Evolutionary conservation across 495 filamentous ascomycete genomes (phyloP), one percentile per base, ranked within the genome.

Genomic region (Penicillium crystallinum): DNA sequence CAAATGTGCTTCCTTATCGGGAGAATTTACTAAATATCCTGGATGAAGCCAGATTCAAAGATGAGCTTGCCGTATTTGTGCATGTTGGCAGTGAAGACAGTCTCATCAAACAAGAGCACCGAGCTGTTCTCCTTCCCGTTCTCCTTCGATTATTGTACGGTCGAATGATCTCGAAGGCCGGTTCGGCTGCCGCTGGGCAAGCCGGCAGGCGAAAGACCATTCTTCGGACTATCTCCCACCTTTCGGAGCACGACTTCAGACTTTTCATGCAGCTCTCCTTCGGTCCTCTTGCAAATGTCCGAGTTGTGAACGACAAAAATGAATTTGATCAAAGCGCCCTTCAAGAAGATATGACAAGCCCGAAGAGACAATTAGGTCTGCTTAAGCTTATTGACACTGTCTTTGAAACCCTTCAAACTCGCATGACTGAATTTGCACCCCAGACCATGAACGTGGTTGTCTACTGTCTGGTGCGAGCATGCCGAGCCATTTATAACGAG

Each of bases 371-470:
- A 61, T 73, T 90, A 46, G 93, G 93, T 66, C 74, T 96, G 55
- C 65, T 96, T 36, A 91, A 91, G 62, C 92, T 97, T 89, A 75
- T 93, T 37, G 85, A 91, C 46, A 84, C 90, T n/a, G 80, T 97
- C 62, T 82, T 96, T 54, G 84, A 85, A 21, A 88, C 90, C 27
- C 77, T 97, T 21, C 88, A 90, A 37, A 81, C 74, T 14, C 82
- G 80, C 18, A 78, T 95, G 49, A 51, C 67, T 5, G 74, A 81
- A 1, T 89, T 84, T 53, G 74, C 84, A 23, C 66, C 76, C 31
- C 72, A 76, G 10, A 67, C 97, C 6, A 73, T 89, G 59, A 81
- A 91, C 59, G 80, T 89, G 2, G 73, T 95, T 6, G 65, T 97
- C 2, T 90, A 88, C 59, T 95, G 88, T 59, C 71, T 91, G 19